phyloP scores from a whole-genome alignment of 768 basidiomycete species.

The Rubroboletus pulcherrimus region DNA sequence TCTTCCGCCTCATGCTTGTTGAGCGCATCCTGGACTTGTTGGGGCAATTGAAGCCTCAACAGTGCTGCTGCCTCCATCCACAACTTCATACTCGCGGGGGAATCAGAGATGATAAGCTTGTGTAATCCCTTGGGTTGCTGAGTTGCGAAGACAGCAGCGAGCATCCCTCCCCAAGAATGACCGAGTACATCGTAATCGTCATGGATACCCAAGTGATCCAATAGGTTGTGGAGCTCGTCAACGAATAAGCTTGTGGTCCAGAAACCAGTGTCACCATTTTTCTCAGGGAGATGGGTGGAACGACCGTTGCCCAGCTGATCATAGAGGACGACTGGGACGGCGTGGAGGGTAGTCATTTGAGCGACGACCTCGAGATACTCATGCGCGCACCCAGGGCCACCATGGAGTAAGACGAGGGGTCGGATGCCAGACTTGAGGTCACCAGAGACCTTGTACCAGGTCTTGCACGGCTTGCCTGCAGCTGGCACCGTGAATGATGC shows the following conservation, averaged over 20 bases:
- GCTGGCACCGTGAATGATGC: slow-evolving; percentile 23
- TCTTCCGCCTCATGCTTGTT: slow-evolving; percentile 44
- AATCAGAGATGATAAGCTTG: slow-evolving; percentile 43
- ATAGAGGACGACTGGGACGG: slow-evolving; percentile 51
- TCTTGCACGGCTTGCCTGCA: slow-evolving; percentile 36
- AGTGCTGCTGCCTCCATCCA: slow-evolving; percentile 35
- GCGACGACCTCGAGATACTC: slow-evolving; percentile 38
- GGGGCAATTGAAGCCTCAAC: slow-evolving; percentile 37
- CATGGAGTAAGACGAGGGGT: slow-evolving; percentile 51
- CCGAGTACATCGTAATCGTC: slow-evolving; percentile 42
- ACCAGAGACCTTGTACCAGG: slow-evolving; percentile 51
- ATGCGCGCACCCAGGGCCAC: slow-evolving; percentile 49
- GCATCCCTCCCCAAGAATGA: slow-evolving; percentile 45
- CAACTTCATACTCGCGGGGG: slow-evolving; percentile 43
- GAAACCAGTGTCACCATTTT: slow-evolving; percentile 39
- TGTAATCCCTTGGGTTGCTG: slow-evolving; percentile 44
- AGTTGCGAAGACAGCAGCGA: slow-evolving; percentile 34
- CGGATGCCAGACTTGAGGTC: slow-evolving; percentile 34
- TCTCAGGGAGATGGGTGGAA: slow-evolving; percentile 53
- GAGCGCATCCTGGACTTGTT: slow-evolving; percentile 38
- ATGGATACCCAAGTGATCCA: slow-evolving; percentile 42
- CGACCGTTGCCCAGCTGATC: slow-evolving; percentile 54
- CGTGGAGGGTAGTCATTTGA: slow-evolving; percentile 34
- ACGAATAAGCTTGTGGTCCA: slow-evolving; percentile 51
- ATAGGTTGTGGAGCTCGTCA: slow-evolving; percentile 46